Evolutionary conservation across 2,329 filamentous ascomycete genomes (phyloP).

Genomic region (Lachnellula suecica): DNA sequence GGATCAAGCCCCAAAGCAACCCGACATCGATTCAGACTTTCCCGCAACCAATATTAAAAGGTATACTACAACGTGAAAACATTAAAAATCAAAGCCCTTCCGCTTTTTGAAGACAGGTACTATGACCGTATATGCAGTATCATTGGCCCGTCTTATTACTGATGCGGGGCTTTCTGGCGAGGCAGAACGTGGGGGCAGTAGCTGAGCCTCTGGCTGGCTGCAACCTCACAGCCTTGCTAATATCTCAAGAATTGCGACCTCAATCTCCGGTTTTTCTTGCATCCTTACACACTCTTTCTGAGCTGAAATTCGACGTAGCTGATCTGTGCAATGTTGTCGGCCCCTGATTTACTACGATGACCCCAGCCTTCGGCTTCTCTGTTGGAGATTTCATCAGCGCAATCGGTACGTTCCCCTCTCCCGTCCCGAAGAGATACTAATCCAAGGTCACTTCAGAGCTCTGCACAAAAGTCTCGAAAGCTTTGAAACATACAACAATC

Average conservation of each 20-base stretch:
- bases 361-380: slow-evolving; percentile 5
- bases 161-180: neutral
- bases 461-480: neutral
- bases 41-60: too few relatives aligned
- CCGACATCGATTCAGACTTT: too few relatives aligned
- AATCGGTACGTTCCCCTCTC: neutral
- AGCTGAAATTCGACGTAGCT: too few relatives aligned
- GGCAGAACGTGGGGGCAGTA: neutral
- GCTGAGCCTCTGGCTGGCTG: neutral
- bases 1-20: too few relatives aligned
- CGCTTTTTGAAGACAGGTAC: too few relatives aligned
- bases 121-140: too few relatives aligned
- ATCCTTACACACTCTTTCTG: neutral
- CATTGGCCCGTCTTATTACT: too few relatives aligned
- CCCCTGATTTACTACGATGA: neutral
- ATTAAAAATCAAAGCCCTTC: too few relatives aligned
- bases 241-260: neutral
- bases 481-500: neutral
- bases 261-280: neutral
- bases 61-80: too few relatives aligned
- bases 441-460: neutral
- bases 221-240: neutral
- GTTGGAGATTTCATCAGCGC: neutral
- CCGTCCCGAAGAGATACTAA: neutral
- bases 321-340: neutral